Evolutionary conservation across 1,139 yeast genomes (phyloP).

Genomic region (Kodamaea fungicola): DNA sequence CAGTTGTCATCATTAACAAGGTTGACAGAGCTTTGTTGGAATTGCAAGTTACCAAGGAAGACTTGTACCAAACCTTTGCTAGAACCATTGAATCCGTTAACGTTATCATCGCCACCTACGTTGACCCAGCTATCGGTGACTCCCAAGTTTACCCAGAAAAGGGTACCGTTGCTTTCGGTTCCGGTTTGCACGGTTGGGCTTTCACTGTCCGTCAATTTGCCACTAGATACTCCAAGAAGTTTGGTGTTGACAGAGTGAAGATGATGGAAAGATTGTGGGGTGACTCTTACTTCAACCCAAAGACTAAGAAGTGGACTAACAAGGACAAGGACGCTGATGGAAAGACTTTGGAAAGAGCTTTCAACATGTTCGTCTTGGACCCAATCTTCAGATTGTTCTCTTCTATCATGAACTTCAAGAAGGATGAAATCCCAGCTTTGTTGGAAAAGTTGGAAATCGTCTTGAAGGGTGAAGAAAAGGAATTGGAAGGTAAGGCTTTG

Average conservation of each 20-base stretch:
- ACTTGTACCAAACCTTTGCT: constrained; percentile 95
- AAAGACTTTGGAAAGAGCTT: constrained; percentile 95
- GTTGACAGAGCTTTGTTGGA: constrained; percentile 99
- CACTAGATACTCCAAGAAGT: constrained; percentile 96
- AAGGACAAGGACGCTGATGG: constrained; percentile 96
- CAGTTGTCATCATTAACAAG: constrained; percentile 97
- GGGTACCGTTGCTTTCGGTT: constrained; percentile 99
- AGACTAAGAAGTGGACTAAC: constrained; percentile 99
- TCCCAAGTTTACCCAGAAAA: constrained; percentile 97
- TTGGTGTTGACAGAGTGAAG: constrained; percentile 97
- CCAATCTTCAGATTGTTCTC: constrained; percentile 91
- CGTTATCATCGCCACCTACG: constrained; percentile 95
- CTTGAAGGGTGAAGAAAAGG: constrained; percentile 94
- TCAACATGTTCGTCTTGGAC: constrained; percentile 98
- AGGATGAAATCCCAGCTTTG: constrained; percentile 88
- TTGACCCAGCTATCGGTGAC: constrained; percentile 90
- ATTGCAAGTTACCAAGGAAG: constrained; percentile 98
- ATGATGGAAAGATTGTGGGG: constrained; percentile 99
- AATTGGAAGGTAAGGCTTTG: constrained; percentile 97
- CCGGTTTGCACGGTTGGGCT: constrained; percentile 99
- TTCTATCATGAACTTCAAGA: constrained; percentile 57
- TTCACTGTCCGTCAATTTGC: constrained; percentile 99
- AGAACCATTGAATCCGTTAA: constrained; percentile 99
- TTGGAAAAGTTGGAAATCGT: constrained; percentile 88
- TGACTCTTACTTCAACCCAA: constrained; percentile 99